Evolutionary conservation across 1,284 basidiomycete species (phyloP).

Genomic region (Waitea zeae): DNA sequence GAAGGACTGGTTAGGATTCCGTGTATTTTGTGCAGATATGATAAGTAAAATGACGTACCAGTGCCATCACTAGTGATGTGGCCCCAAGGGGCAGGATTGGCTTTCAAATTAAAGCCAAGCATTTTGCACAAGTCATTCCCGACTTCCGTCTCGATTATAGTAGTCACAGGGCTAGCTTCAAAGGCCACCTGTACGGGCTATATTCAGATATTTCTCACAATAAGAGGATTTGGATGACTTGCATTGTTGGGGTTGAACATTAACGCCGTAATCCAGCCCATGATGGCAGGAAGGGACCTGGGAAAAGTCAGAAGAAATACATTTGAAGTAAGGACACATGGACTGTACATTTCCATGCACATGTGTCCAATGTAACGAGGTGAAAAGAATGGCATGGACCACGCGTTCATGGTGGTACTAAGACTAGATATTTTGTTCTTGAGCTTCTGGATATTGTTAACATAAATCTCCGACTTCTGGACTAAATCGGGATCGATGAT

Average conservation of each 20-base stretch:
- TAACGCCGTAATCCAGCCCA: slow-evolving; percentile 20
- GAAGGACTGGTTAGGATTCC: too few relatives aligned
- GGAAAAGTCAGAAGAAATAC: not conserved
- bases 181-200: slow-evolving; percentile 13
- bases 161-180: slow-evolving; percentile 23
- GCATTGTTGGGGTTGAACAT: slow-evolving; percentile 26
- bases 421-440: slow-evolving; percentile 6
- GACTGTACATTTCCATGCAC: slow-evolving; percentile 18
- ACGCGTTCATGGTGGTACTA: slow-evolving; percentile 10
- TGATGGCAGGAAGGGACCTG: slow-evolving; percentile 16
- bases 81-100: slow-evolving; percentile 14
- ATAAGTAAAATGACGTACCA: too few relatives aligned
- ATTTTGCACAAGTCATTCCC: slow-evolving; percentile 23
- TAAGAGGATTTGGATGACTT: not conserved
- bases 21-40: too few relatives aligned
- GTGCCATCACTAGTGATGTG: slow-evolving; percentile 27
- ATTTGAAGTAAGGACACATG: not conserved
- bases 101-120: slow-evolving; percentile 17
- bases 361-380: slow-evolving; percentile 26
- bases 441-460: slow-evolving; percentile 7
- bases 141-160: slow-evolving; percentile 20
- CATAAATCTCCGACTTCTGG: slow-evolving; percentile 8
- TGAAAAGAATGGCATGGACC: slow-evolving; percentile 21
- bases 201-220: not conserved
- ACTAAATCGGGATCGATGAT: slow-evolving; percentile 8